These are phyloP conservation scores for Aspergillus mulundensis DNA, from an alignment of 495 filamentous ascomycete species.

Conservation along the genomic window DNA sequence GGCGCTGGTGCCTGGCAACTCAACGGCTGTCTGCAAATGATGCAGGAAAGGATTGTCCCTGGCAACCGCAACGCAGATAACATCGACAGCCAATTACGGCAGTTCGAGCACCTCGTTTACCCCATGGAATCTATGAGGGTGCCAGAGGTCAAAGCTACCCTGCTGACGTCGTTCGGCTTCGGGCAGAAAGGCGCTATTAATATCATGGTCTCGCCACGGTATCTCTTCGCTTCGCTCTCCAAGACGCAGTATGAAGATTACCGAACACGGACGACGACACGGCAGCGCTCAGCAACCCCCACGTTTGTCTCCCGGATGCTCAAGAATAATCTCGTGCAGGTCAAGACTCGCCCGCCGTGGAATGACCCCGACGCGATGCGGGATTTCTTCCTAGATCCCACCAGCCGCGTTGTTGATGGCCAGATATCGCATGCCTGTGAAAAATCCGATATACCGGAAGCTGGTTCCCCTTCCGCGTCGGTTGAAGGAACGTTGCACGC, in stretches of 20 bases:
- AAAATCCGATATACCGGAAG: not conserved
- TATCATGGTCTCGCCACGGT: slow-evolving; percentile 89
- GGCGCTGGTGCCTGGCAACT: slow-evolving; percentile 99
- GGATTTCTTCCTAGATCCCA: slow-evolving; percentile 85
- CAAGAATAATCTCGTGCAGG: slow-evolving; percentile 51
- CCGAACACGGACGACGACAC: slow-evolving; percentile 83
- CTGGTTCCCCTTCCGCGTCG: not conserved
- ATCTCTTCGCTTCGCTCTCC: slow-evolving; percentile 83
- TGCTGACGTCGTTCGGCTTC: slow-evolving; percentile 97
- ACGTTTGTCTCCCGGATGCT: slow-evolving; percentile 33
- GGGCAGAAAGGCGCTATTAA: slow-evolving; percentile 97
- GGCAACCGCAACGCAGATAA: slow-evolving; percentile 99
- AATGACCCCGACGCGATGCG: slow-evolving; percentile 64
- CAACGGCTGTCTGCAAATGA: slow-evolving; percentile 91
- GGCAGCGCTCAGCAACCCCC: slow-evolving; percentile 36
- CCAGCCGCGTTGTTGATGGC: slow-evolving; percentile 46
- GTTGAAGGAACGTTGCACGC: not conserved
- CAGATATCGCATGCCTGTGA: not conserved
- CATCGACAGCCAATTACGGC: slow-evolving; percentile 86
- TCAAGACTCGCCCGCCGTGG: slow-evolving; percentile 20
- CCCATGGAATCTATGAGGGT: slow-evolving; percentile 89
- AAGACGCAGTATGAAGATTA: slow-evolving; percentile 28
- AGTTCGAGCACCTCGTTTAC: slow-evolving; percentile 96
- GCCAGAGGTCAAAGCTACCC: slow-evolving; percentile 92
- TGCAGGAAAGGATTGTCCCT: slow-evolving; percentile 87